Conservation (phyloP, 306 rosid genomes). For the Acacia confusa region DNA sequence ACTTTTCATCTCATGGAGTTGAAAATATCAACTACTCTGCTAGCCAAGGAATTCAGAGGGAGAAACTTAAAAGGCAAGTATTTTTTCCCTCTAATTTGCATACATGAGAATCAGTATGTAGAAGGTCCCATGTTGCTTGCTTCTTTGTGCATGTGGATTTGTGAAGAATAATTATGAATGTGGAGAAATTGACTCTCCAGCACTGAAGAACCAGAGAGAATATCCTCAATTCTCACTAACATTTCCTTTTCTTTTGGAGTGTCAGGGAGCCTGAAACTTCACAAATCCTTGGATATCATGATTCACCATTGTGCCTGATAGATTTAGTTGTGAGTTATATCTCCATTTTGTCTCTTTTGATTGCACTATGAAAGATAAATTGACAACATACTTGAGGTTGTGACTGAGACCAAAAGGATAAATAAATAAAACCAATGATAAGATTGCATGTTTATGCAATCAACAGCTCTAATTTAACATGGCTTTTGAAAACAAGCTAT, state of each 20-base stretch:
- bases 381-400: background rate
- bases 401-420: background rate
- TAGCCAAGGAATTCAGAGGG: slow-evolving; percentile 58
- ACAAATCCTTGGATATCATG: slow-evolving; percentile 62
- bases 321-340: slow-evolving; percentile 77
- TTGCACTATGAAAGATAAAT: slow-evolving; percentile 4
- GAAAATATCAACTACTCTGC: slow-evolving; percentile 49
- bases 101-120: background rate
- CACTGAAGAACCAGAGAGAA: slow-evolving; percentile 18
- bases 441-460: slow-evolving; percentile 1
- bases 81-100: slow-evolving; percentile 23
- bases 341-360: slow-evolving; percentile 9
- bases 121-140: slow-evolving; percentile 15
- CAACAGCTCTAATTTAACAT: background rate
- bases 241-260: slow-evolving; percentile 29
- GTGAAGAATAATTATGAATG: background rate
- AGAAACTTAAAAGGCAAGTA: slow-evolving; percentile 52
- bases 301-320: slow-evolving; percentile 62
- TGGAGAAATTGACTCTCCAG: slow-evolving; percentile 21
- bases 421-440: slow-evolving; percentile 2
- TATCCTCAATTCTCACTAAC: slow-evolving; percentile 19
- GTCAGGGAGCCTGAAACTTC: slow-evolving; percentile 75
- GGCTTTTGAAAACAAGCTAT: slow-evolving; percentile 4
- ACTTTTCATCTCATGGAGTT: slow-evolving; percentile 42
- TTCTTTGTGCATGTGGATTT: background rate